phyloP scores from a whole-genome alignment of 2,329 filamentous ascomycete genomes.

The Sclerotinia trifoliorum region DNA sequence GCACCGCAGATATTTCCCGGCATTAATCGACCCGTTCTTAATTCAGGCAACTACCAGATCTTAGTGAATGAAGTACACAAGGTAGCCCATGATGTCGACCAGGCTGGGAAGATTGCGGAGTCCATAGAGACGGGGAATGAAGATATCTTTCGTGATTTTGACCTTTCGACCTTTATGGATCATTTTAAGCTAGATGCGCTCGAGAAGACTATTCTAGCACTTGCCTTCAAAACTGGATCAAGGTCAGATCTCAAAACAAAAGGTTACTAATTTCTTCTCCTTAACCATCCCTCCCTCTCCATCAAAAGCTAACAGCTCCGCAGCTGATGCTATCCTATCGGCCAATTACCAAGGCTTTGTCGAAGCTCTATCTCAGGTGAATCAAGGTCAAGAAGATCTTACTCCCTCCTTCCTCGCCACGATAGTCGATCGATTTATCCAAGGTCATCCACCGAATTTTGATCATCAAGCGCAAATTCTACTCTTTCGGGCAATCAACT shows the following conservation, averaged over 20 bases:
- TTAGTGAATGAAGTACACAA: slow-evolving; percentile 83
- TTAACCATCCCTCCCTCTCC: slow-evolving; percentile 16
- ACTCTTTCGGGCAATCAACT: slow-evolving; percentile 60
- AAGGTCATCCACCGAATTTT: slow-evolving; percentile 84
- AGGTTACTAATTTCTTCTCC: slow-evolving; percentile 54
- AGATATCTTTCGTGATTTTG: slow-evolving; percentile 93
- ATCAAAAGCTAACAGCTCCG: slow-evolving; percentile 25
- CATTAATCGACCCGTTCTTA: slow-evolving; percentile 68
- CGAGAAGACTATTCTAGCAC: slow-evolving; percentile 80
- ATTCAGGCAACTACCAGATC: slow-evolving; percentile 79
- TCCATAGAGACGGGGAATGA: slow-evolving; percentile 87
- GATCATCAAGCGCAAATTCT: slow-evolving; percentile 72
- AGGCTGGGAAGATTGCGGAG: slow-evolving; percentile 89
- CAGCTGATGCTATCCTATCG: slow-evolving; percentile 87
- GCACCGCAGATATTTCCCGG: slow-evolving; percentile 86
- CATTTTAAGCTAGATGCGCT: slow-evolving; percentile 92
- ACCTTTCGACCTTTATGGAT: slow-evolving; percentile 91
- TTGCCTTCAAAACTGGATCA: slow-evolving; percentile 82
- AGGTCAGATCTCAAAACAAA: slow-evolving; percentile 84
- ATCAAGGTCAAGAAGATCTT: slow-evolving; percentile 64
- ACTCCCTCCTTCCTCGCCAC: slow-evolving; percentile 69
- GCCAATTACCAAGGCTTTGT: slow-evolving; percentile 77
- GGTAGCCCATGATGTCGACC: slow-evolving; percentile 73
- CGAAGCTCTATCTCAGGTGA: slow-evolving; percentile 67
- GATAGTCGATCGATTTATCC: slow-evolving; percentile 81